phyloP scores from a whole-genome alignment of 106 monocot genomes.

The Dioscorea zingiberensis region DNA sequence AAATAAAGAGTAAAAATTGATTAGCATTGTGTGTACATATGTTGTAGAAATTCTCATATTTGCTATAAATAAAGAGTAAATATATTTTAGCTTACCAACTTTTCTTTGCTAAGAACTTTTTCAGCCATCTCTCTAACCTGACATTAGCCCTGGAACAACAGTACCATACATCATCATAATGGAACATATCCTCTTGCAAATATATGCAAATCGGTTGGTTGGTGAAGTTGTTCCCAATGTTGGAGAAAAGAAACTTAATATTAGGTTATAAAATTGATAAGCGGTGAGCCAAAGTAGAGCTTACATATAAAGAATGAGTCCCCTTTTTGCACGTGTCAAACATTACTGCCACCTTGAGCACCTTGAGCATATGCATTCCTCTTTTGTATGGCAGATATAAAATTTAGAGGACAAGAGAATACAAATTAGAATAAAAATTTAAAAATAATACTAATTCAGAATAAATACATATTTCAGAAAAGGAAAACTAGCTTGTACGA shows the following conservation, averaged over 20 bases:
- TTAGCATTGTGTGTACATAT: too few species aligned
- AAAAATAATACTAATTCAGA: conserved; percentile 1
- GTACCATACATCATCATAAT: conserved; percentile 92
- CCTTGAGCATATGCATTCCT: conserved; percentile 74
- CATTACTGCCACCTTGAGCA: conserved; percentile 58
- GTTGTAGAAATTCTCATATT: too few species aligned
- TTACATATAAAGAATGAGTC: conserved; percentile 98
- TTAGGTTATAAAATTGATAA: neutral
- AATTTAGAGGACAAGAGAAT: neutral
- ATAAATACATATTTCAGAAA: neutral
- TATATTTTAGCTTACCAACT: too few species aligned
- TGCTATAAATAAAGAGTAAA: too few species aligned
- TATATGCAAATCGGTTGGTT: too few species aligned
- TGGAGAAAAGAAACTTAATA: neutral
- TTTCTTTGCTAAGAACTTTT: too few species aligned
- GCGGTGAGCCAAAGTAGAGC: too few species aligned
- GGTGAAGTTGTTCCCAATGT: neutral
- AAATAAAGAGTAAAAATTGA: too few species aligned
- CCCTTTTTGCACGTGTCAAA: conserved; percentile 73
- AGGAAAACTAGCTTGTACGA: conserved; percentile 2
- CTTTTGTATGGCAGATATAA: conserved; percentile 73
- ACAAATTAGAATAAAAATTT: neutral
- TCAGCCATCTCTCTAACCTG: conserved; percentile 88
- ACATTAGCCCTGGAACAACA: conserved; percentile 95
- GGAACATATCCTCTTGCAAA: conserved; percentile 73